phyloP scores from a whole-genome alignment of 352 stramenopile genomes.

The Globisporangium megalacanthum region DNA sequence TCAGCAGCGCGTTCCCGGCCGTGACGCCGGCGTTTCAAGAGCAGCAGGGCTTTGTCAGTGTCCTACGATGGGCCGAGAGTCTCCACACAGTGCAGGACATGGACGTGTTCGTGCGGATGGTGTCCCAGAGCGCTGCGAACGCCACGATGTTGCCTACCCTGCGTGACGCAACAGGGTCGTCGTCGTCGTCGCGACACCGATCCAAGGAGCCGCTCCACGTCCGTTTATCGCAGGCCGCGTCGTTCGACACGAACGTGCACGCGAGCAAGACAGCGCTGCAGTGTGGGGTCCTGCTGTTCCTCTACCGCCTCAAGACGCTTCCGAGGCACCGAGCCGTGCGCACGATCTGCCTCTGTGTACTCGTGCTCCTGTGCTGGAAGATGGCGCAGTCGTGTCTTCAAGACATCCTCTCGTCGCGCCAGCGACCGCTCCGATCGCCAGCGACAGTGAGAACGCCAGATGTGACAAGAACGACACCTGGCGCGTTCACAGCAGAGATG shows the following conservation, averaged over 20 bases:
- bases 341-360: conserved; percentile 37
- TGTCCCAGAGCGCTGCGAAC: background rate
- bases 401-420: conserved; percentile 19
- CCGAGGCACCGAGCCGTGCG: conserved; percentile 25
- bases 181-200: background rate
- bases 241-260: conserved; percentile 25
- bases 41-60: conserved; percentile 39
- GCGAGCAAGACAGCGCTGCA: conserved; percentile 43
- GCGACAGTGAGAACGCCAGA: background rate
- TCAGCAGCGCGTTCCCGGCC: conserved; percentile 18
- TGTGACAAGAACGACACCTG: background rate
- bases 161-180: background rate
- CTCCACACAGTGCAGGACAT: conserved; percentile 35
- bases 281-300: conserved; percentile 39
- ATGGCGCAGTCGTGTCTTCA: conserved; percentile 41
- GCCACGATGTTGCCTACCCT: background rate
- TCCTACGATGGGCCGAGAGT: conserved; percentile 53
- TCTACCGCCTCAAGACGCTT: conserved; percentile 26
- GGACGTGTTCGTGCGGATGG: conserved; percentile 18
- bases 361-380: conserved; percentile 39
- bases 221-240: conserved; percentile 15
- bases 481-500: conserved; percentile 8
- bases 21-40: conserved; percentile 20
- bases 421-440: background rate
- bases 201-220: conserved; percentile 1